Percentiles rank a stretch among this genome's conserved stretches.
phyloP scores from a whole-genome alignment of 2,329 filamentous ascomycete genomes.

The Allantophomopsis cytisporea region DNA sequence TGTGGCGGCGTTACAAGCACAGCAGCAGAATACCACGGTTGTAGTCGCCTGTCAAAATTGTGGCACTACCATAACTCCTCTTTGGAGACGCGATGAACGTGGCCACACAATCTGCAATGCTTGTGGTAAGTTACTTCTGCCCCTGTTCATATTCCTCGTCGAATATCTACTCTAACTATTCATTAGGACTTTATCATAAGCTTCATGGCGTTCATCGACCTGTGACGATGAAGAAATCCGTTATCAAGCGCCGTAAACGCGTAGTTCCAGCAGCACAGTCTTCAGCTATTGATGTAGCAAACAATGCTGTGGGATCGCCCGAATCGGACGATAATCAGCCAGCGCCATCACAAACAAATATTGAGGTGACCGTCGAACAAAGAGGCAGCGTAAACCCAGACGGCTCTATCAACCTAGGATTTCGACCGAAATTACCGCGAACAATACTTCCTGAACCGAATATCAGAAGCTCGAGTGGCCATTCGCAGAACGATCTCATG shows the following conservation, averaged over 20 bases:
- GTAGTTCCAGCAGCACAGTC: slow-evolving; percentile 60
- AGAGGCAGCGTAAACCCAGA: slow-evolving; percentile 46
- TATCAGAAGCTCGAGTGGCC: slow-evolving; percentile 8
- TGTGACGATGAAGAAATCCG: slow-evolving; percentile 96
- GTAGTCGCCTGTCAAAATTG: slow-evolving; percentile 96
- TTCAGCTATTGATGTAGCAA: slow-evolving; percentile 31
- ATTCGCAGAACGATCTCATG: slow-evolving; percentile 30
- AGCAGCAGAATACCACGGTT: slow-evolving; percentile 35
- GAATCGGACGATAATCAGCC: slow-evolving; percentile 17
- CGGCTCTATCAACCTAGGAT: slow-evolving; percentile 49
- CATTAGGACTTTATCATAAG: slow-evolving; percentile 81
- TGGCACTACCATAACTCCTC: slow-evolving; percentile 85
- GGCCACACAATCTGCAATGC: slow-evolving; percentile 98
- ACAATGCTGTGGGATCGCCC: slow-evolving; percentile 15
- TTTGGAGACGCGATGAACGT: slow-evolving; percentile 88
- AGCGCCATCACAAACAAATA: slow-evolving; percentile 3
- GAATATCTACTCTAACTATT: slow-evolving; percentile 5
- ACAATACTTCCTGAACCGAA: slow-evolving; percentile 15
- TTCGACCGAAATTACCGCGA: slow-evolving; percentile 28
- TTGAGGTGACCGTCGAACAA: slow-evolving; percentile 18
- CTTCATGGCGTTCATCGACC: slow-evolving; percentile 87
- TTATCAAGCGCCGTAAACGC: slow-evolving; percentile 91
- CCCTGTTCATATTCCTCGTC: neutral
- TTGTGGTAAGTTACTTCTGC: slow-evolving; percentile 56
- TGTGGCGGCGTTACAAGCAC: slow-evolving; percentile 30